phyloP scores from a whole-genome alignment of 495 filamentous ascomycete species.

The Penicillium desertorum region DNA sequence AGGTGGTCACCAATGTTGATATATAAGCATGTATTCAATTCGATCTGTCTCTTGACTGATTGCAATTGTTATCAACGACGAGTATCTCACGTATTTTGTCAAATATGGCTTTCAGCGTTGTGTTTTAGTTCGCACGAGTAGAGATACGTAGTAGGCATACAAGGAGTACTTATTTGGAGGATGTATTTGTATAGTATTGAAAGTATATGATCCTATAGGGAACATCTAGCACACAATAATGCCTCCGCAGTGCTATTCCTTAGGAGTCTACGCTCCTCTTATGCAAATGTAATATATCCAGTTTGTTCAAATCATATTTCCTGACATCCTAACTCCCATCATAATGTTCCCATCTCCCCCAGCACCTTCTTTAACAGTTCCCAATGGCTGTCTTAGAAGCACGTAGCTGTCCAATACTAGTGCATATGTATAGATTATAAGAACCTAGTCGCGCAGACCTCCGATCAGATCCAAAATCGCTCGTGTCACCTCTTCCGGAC shows the following conservation, averaged over 20 bases:
- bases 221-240: too few relatives aligned
- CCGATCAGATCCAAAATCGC: slow-evolving; percentile 47
- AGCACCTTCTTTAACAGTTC: background rate
- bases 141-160: background rate
- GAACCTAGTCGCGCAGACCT: slow-evolving; percentile 11
- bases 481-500: slow-evolving; percentile 53
- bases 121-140: background rate
- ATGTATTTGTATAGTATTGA: too few relatives aligned
- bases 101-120: background rate
- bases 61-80: background rate
- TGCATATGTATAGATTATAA: background rate
- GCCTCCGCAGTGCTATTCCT: too few relatives aligned
- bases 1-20: background rate
- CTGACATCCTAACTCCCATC: background rate
- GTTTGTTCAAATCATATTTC: background rate
- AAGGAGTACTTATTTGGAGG: too few relatives aligned
- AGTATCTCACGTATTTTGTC: background rate
- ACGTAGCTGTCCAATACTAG: background rate
- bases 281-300: background rate
- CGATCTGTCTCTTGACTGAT: background rate
- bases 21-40: background rate
- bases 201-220: too few relatives aligned
- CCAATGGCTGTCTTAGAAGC: background rate
- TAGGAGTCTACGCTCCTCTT: too few relatives aligned
- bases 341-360: background rate